Conservation (phyloP, 129 eudicot genomes). For the Sambucus nigra region DNA sequence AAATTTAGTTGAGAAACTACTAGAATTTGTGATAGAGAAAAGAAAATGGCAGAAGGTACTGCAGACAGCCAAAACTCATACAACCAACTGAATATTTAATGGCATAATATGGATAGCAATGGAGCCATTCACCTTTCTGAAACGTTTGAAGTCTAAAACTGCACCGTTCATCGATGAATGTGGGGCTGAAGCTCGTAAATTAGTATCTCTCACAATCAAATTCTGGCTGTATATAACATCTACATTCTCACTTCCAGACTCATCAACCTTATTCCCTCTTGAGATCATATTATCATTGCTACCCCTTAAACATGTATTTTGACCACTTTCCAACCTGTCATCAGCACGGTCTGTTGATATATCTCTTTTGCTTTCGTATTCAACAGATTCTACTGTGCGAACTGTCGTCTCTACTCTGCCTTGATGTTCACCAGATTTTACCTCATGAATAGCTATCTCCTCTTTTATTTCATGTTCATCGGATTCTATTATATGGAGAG, state of each 20-base stretch:
- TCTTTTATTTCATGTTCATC: constrained; percentile 27
- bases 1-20: neutral
- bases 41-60: neutral
- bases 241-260: constrained; percentile 36
- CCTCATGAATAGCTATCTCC: neutral
- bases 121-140: constrained; percentile 54
- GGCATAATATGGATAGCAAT: neutral
- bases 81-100: neutral
- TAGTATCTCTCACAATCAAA: constrained; percentile 50
- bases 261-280: constrained; percentile 21
- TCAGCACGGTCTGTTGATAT: constrained; percentile 8
- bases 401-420: constrained; percentile 15
- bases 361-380: constrained; percentile 18
- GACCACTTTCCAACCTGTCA: constrained; percentile 17
- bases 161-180: constrained; percentile 18
- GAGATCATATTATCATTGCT: constrained; percentile 12
- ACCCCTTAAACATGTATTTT: constrained; percentile 8
- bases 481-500: constrained; percentile 18
- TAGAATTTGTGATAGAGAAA: neutral
- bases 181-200: constrained; percentile 22
- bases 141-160: constrained; percentile 67
- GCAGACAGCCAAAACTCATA: neutral
- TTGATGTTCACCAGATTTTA: constrained; percentile 26
- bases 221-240: constrained; percentile 76
- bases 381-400: constrained; percentile 12